Conservation (phyloP, 2,329 filamentous ascomycete species). For the Nakataea oryzae region DNA sequence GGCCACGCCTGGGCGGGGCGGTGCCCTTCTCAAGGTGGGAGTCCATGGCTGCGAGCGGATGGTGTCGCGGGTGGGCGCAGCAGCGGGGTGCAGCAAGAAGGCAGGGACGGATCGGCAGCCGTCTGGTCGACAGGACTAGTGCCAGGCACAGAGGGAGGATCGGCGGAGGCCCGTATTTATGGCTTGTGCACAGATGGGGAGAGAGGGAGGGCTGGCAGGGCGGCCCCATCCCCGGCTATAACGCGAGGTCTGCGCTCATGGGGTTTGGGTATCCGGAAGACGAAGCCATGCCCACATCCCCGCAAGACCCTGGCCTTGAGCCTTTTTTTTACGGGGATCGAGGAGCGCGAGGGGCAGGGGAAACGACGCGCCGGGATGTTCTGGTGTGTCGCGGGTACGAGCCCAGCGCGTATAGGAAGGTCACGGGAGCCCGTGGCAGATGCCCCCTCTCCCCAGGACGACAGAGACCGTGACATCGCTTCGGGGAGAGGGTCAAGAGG, state of each 20-base stretch:
- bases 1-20: constrained; percentile 7
- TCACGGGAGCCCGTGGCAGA: not conserved
- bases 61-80: not conserved
- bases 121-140: not conserved
- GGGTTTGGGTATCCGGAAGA: not conserved
- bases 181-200: not conserved
- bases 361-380: not conserved
- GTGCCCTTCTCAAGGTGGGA: constrained; percentile 2
- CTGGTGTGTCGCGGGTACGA: not conserved
- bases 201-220: no score
- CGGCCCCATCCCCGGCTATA: no score
- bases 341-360: not conserved
- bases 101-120: not conserved
- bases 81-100: not conserved
- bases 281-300: no score
- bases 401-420: not conserved
- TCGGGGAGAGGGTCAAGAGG: not conserved
- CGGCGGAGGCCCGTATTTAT: not conserved
- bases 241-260: no score
- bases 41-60: not conserved
- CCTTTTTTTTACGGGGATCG: not conserved
- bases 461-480: not conserved
- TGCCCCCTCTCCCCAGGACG: not conserved
- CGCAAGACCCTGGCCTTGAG: not conserved
- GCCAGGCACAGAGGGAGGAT: not conserved